Percentiles rank a stretch among this genome's conserved stretches.
Conservation (phyloP, 805 yeast genomes). For the Priceomyces castillae region DNA sequence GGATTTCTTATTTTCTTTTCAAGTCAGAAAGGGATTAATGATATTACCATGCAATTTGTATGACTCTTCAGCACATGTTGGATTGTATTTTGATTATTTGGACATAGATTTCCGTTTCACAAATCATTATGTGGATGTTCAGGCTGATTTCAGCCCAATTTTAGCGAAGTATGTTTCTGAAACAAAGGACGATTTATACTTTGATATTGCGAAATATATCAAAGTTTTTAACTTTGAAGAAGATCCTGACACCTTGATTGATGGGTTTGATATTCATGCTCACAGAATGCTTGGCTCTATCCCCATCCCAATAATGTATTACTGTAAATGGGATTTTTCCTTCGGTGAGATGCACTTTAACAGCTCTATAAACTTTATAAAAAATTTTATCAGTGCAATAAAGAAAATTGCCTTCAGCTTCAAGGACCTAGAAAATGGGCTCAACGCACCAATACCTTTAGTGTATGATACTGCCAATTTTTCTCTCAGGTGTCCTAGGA, state of each 20-base stretch:
- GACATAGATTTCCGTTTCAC: conserved; percentile 83
- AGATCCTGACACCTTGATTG: conserved; percentile 49
- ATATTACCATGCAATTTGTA: conserved; percentile 73
- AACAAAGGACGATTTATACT: conserved; percentile 20
- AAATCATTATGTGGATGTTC: conserved; percentile 90
- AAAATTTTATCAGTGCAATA: conserved; percentile 41
- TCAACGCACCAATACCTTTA: conserved; percentile 53
- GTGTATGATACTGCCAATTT: conserved; percentile 70
- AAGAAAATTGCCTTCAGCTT: conserved; percentile 59
- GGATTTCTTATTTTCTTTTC: conserved; percentile 72
- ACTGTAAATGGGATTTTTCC: conserved; percentile 85
- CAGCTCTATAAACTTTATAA: conserved; percentile 46
- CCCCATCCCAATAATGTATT: conserved; percentile 82
- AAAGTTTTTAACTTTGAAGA: conserved; percentile 8
- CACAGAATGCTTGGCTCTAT: conserved; percentile 93
- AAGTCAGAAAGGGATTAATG: conserved; percentile 66
- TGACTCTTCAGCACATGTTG: conserved; percentile 57
- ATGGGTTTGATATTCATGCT: conserved; percentile 69
- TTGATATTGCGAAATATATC: conserved; percentile 23
- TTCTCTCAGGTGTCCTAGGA: conserved; percentile 49
- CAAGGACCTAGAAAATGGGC: conserved; percentile 71
- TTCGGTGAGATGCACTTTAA: conserved; percentile 57
- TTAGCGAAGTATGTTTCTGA: conserved; percentile 31
- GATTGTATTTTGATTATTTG: conserved; percentile 60
- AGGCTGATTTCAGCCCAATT: conserved; percentile 66